Percentiles rank a stretch among this genome's conserved stretches.
Evolutionary conservation across 345 rosid species (phyloP).

Genomic region (Acer yangbiense): DNA sequence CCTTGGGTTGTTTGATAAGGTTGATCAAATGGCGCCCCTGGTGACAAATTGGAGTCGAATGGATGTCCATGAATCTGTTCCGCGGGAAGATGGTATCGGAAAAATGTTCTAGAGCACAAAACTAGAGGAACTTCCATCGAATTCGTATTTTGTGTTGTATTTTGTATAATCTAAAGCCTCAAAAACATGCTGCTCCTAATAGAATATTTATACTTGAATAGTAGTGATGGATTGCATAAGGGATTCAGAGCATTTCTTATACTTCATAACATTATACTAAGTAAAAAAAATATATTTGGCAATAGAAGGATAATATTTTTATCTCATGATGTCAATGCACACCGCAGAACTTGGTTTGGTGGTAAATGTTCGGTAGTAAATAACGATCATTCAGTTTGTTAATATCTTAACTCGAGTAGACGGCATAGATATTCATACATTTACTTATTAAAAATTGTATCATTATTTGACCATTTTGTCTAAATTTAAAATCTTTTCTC

Average conservation of each 20-base stretch:
- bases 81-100: slow-evolving; percentile 67
- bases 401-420: too few relatives aligned
- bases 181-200: background rate
- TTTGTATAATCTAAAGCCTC: background rate
- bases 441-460: too few relatives aligned
- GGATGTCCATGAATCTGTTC: slow-evolving; percentile 79
- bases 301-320: background rate
- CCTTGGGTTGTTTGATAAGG: slow-evolving; percentile 80
- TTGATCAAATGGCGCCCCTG: slow-evolving; percentile 65
- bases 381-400: too few relatives aligned
- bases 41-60: slow-evolving; percentile 67
- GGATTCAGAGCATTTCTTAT: background rate
- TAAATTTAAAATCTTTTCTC: too few relatives aligned
- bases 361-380: too few relatives aligned
- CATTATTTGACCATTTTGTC: too few relatives aligned
- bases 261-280: background rate
- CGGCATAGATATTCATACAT: background rate
- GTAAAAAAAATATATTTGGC: background rate
- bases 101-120: slow-evolving; percentile 67
- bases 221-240: background rate
- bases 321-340: background rate
- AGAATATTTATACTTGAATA: background rate
- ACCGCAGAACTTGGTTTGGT: too few relatives aligned
- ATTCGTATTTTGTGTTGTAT: too few relatives aligned
- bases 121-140: background rate